Conservation (phyloP, 495 filamentous ascomycete species). For the Aspergillus sclerotioniger region DNA sequence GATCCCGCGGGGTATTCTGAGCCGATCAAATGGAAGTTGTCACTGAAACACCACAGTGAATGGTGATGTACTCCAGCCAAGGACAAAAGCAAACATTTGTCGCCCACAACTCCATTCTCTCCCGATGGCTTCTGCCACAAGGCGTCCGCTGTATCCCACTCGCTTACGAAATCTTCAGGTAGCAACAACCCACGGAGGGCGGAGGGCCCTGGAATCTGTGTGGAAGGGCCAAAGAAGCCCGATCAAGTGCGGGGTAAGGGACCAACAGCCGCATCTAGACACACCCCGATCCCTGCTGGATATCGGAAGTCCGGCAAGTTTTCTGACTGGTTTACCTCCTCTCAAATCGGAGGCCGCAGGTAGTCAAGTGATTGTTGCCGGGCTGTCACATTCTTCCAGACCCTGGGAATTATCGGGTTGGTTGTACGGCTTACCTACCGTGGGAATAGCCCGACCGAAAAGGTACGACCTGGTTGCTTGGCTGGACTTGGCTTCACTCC, state of each 20-base stretch:
- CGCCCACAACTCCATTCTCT: too few species aligned
- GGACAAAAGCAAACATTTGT: too few species aligned
- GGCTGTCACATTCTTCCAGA: not conserved
- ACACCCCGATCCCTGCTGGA: not conserved
- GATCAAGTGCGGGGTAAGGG: constrained; percentile 7
- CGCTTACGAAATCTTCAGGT: too few species aligned
- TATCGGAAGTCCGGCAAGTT: constrained; percentile 4
- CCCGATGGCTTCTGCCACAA: too few species aligned
- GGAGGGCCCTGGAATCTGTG: not conserved
- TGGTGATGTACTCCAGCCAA: too few species aligned
- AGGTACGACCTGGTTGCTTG: not conserved
- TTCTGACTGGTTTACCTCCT: not conserved
- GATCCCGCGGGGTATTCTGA: too few species aligned
- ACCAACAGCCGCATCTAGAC: not conserved
- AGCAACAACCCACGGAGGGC: not conserved
- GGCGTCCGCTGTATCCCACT: too few species aligned
- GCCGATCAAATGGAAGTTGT: too few species aligned
- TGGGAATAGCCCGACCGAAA: not conserved
- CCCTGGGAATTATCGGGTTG: not conserved
- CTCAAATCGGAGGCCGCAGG: not conserved
- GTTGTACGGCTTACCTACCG: not conserved
- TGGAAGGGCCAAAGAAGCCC: constrained; percentile 1
- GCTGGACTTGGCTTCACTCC: not conserved
- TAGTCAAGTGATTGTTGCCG: not conserved
- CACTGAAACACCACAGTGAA: too few species aligned